Conservation (phyloP, 1,284 basidiomycete genomes). For the Moesziomyces antarcticus region DNA sequence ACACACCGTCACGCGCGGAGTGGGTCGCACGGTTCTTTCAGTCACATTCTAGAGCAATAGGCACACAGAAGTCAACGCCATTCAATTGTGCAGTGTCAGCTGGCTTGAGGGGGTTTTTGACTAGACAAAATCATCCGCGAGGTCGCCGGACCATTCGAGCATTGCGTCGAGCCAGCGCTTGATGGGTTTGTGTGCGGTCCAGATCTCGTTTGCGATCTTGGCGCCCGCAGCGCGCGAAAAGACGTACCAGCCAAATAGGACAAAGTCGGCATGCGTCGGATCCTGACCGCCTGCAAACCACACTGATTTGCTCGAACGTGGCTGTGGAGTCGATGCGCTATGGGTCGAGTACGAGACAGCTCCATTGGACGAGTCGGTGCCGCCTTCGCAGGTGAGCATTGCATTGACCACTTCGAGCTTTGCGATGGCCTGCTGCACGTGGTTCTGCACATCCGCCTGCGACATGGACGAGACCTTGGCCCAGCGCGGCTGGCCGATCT, state of each 20-base stretch:
- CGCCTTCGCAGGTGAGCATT: conserved; percentile 36
- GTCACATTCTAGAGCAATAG: conserved; percentile 25
- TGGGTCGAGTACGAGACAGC: background rate
- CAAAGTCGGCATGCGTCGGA: conserved; percentile 58
- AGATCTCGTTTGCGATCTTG: conserved; percentile 39
- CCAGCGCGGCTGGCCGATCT: conserved; percentile 47
- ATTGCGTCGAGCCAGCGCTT: conserved; percentile 46
- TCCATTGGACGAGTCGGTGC: background rate
- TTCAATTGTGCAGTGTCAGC: background rate
- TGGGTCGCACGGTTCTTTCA: conserved; percentile 51
- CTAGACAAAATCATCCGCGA: conserved; percentile 47
- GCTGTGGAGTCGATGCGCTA: background rate
- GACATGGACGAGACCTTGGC: conserved; percentile 22
- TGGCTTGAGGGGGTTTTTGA: too few relatives aligned
- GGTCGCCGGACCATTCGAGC: conserved; percentile 45
- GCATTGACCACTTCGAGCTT: conserved; percentile 41
- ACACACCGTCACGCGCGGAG: conserved; percentile 42
- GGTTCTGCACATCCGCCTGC: conserved; percentile 19
- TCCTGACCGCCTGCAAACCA: conserved; percentile 51
- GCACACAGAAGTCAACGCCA: background rate
- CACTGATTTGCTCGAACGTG: background rate
- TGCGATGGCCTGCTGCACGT: conserved; percentile 29
- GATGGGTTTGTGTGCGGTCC: conserved; percentile 40
- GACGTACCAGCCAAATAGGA: conserved; percentile 54
- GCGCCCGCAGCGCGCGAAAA: conserved; percentile 42